Evolutionary conservation across 345 rosid species (phyloP), one percentile per base, ranked within the genome.

Genomic region (Linum trigynum): DNA sequence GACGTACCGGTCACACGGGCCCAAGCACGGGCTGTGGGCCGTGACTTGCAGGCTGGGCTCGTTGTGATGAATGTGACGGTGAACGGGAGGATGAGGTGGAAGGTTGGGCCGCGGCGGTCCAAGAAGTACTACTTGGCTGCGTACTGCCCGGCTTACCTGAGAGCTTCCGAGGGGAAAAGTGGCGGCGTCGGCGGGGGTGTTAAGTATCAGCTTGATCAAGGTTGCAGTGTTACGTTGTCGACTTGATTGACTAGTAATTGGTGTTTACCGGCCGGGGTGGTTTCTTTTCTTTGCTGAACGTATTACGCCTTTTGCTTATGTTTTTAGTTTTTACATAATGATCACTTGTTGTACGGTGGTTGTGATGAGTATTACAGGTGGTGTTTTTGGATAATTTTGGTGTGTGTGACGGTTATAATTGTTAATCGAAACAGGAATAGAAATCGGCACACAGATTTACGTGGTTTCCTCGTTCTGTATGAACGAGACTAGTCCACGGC

Each of bases 41-140:
- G 85, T 73, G 98, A 92, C 71, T 60, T 73, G 60, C 71, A 51
- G 48, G 78, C 87, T 2, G 98, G 92, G 40, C 63, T 67, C 68
- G 70, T 89, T 53, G 70, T 92, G 50, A n/a, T 89, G 16, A 72
- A 81, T 39, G 58, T 92, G 45, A 87, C 79, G 77, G 69, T 84
- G 36, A 76, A 80, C 0, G 96, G 95, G 23, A 67, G 55, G 35
- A 62, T 87, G 43, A 84, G 69, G 70, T 92, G 89, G 90, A 89
- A 82, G 62, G 90, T 89, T 5, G 98, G 98, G 2, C 70, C 95
- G 4, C 86, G 88, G 89, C 62, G 83, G 37, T 87, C 97, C 0
- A 84, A 91, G 2, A 66, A 62, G 66, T 92, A 92, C 68, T 84
- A 66, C 2, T 41, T 92, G 59, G 75, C 71, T 3, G 88, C 71